phyloP scores from a whole-genome alignment of 495 filamentous ascomycete genomes.

The Rostrohypoxylon terebratum region DNA sequence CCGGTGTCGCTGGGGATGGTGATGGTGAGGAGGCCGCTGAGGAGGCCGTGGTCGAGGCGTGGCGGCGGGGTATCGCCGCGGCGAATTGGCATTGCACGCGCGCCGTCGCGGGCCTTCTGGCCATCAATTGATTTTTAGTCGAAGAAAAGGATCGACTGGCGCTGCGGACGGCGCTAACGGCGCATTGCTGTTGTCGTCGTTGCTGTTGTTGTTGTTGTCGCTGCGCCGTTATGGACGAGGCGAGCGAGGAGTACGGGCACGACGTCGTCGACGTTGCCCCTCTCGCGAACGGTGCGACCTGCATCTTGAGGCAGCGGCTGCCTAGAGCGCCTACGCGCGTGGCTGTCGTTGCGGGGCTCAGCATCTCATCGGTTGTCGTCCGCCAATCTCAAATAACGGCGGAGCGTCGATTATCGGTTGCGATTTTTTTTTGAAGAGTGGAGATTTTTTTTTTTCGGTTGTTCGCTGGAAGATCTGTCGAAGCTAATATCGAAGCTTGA shows the following conservation, averaged over 20 bases:
- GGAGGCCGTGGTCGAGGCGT: constrained; percentile 55
- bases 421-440: constrained; percentile 5
- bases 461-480: neutral
- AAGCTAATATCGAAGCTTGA: constrained; percentile 41
- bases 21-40: constrained; percentile 37
- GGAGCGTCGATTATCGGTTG: neutral
- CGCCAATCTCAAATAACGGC: constrained; percentile 9
- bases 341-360: constrained; percentile 45
- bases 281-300: constrained; percentile 38
- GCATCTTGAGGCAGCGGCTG: constrained; percentile 47
- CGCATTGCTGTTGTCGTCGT: constrained; percentile 22
- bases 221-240: constrained; percentile 28
- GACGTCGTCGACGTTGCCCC: constrained; percentile 33
- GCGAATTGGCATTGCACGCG: constrained; percentile 42
- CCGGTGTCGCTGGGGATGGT: constrained; percentile 36
- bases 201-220: constrained; percentile 29
- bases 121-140: constrained; percentile 17
- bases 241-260: constrained; percentile 42
- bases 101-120: constrained; percentile 30
- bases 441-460: constrained; percentile 20
- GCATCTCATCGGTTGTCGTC: constrained; percentile 39
- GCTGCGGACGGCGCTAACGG: constrained; percentile 17
- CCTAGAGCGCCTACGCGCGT: constrained; percentile 43
- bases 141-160: constrained; percentile 34
- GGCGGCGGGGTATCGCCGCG: constrained; percentile 42